A percentile compares a stretch with the other conserved stretches of the same genome.
phyloP scores from a whole-genome alignment of 768 basidiomycete species.

The Glaciozyma martinii region DNA sequence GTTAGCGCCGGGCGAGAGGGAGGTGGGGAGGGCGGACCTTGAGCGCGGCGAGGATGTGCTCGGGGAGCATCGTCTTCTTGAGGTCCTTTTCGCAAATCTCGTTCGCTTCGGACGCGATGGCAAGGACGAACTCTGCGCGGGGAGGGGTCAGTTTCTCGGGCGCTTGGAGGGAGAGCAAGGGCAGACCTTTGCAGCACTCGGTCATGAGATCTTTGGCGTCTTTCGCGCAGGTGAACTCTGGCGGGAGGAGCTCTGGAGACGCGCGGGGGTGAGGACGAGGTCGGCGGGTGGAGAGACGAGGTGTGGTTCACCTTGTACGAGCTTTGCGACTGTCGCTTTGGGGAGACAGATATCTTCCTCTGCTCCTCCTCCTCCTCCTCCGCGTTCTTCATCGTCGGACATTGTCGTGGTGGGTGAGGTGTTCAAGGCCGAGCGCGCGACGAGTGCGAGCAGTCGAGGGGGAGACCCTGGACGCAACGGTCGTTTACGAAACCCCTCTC shows the following conservation, averaged over 20 bases:
- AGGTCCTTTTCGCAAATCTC: constrained; percentile 96
- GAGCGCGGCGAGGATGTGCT: constrained; percentile 86
- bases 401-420: neutral
- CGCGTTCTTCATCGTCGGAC: neutral
- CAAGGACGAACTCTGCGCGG: constrained; percentile 85
- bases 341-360: constrained; percentile 82
- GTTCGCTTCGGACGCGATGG: constrained; percentile 95
- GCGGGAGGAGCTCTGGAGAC: constrained; percentile 70
- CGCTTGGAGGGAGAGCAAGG: neutral
- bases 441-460: no score
- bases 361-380: neutral
- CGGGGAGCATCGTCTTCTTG: constrained; percentile 97
- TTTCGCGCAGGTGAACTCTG: constrained; percentile 79
- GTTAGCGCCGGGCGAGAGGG: neutral
- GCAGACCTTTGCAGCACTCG: constrained; percentile 94
- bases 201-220: constrained; percentile 95
- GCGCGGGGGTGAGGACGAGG: neutral
- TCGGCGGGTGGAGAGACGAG: neutral
- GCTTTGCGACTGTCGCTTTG: constrained; percentile 94
- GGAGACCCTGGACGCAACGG: no score
- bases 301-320: constrained; percentile 72
- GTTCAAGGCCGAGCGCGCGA: no score
- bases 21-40: constrained; percentile 50
- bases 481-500: no score
- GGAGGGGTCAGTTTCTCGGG: neutral